Evolutionary conservation across 2,329 filamentous ascomycete species (phyloP).

Genomic region (Nemania sp.): DNA sequence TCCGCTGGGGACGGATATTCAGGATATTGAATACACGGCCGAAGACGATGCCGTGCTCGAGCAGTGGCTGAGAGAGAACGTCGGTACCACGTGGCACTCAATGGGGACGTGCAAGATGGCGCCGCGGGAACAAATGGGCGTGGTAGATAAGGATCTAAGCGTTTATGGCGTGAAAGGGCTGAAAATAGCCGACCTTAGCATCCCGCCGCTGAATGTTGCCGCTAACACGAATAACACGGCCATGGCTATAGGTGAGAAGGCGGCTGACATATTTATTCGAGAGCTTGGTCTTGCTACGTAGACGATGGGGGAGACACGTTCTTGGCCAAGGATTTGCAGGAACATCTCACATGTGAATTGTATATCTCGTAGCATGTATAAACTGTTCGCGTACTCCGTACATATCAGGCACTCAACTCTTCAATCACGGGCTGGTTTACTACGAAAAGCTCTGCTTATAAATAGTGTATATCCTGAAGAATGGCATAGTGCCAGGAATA

Average conservation of each 20-base stretch:
- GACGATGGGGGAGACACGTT: too few species aligned
- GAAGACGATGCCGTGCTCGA: slow-evolving; percentile 15
- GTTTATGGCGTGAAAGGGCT: slow-evolving; percentile 3
- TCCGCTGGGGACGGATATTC: not conserved
- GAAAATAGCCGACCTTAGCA: slow-evolving; percentile 16
- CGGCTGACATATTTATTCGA: slow-evolving; percentile 8
- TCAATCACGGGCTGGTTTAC: too few species aligned
- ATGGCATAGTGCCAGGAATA: too few species aligned
- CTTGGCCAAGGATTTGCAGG: too few species aligned
- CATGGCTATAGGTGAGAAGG: slow-evolving; percentile 16
- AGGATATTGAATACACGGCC: slow-evolving; percentile 10
- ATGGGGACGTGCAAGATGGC: slow-evolving; percentile 7
- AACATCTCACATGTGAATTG: too few species aligned
- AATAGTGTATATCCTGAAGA: too few species aligned
- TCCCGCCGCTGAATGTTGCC: slow-evolving; percentile 1
- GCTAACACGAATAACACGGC: slow-evolving; percentile 11
- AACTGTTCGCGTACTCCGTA: too few species aligned
- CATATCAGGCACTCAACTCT: too few species aligned
- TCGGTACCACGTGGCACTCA: slow-evolving; percentile 4
- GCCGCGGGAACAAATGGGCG: not conserved
- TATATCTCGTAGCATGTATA: too few species aligned
- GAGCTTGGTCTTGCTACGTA: too few species aligned
- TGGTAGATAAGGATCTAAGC: slow-evolving; percentile 2
- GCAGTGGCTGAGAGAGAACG: slow-evolving; percentile 6
- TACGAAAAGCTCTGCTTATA: too few species aligned